A percentile compares a stretch with the other conserved stretches of the same genome.
These are phyloP conservation scores for Coemansia sp. DNA, from an alignment of 192 early-diverging fungal genomes.

Conservation along the genomic window DNA sequence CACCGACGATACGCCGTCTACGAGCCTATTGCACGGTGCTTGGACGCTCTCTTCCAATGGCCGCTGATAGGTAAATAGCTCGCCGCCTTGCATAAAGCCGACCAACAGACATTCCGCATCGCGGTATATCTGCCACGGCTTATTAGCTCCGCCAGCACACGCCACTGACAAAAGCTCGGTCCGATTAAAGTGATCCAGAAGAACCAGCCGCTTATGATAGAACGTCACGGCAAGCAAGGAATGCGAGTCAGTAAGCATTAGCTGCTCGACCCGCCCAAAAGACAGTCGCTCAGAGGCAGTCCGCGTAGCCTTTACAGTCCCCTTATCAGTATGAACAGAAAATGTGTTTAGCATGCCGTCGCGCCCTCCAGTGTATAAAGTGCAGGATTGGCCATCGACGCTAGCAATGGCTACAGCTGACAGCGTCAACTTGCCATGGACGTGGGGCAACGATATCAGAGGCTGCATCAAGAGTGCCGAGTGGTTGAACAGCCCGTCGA, in stretches of 20 bases:
- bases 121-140: conserved; percentile 69
- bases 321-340: background rate
- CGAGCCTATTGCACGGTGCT: background rate
- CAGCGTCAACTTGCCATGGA: conserved; percentile 6
- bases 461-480: background rate
- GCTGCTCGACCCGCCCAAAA: conserved; percentile 70
- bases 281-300: conserved; percentile 60
- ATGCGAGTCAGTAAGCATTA: conserved; percentile 30
- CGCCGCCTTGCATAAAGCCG: conserved; percentile 42
- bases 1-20: conserved; percentile 14
- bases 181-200: conserved; percentile 64
- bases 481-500: background rate
- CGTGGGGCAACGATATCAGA: background rate
- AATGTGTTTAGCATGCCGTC: conserved; percentile 22
- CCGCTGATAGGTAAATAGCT: conserved; percentile 53
- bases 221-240: conserved; percentile 70
- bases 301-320: background rate
- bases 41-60: background rate
- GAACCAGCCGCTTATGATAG: conserved; percentile 68
- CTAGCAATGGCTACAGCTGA: background rate
- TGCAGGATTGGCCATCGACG: background rate
- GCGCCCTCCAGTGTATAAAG: conserved; percentile 20
- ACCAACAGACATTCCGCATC: conserved; percentile 31
- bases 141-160: conserved; percentile 73
- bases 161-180: conserved; percentile 66